These are phyloP conservation scores for Polyporus arcularius DNA, from an alignment of 768 basidiomycete species.

Conservation along the genomic window DNA sequence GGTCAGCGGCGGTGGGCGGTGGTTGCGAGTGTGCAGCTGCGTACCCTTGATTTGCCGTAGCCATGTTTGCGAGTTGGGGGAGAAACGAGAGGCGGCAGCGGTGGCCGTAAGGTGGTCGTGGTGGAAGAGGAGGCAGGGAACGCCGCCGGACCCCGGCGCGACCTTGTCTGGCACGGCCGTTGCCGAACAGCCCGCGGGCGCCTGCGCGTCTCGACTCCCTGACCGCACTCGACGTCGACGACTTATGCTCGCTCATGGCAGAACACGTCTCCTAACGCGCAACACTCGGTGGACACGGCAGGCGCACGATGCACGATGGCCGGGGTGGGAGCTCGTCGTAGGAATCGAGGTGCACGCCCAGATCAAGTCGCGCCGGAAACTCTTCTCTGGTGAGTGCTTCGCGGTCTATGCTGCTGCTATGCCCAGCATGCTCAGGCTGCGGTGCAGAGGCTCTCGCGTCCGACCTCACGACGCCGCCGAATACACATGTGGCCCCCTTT, in stretches of 20 bases:
- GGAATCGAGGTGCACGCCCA: conserved; percentile 97
- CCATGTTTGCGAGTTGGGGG: conserved; percentile 3
- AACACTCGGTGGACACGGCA: conserved; percentile 1
- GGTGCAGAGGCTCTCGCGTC: conserved; percentile 42
- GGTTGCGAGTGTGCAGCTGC: neutral
- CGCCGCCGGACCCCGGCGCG: conserved; percentile 13
- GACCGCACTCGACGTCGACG: conserved; percentile 1
- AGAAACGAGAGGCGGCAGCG: neutral
- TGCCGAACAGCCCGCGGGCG: conserved; percentile 9
- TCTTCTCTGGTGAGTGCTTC: conserved; percentile 71
- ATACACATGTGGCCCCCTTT: conserved; percentile 71
- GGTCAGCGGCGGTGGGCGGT: neutral
- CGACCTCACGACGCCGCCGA: conserved; percentile 55
- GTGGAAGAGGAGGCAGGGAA: conserved; percentile 15
- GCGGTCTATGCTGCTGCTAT: neutral
- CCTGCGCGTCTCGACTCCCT: neutral
- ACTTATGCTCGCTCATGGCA: conserved; percentile 21
- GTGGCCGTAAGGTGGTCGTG: neutral
- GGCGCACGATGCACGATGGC: conserved; percentile 52
- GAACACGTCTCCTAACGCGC: conserved; percentile 10
- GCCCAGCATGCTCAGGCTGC: neutral
- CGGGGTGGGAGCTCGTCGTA: conserved; percentile 86
- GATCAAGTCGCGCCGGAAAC: conserved; percentile 81
- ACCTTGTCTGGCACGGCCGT: conserved; percentile 9
- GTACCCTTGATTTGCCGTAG: conserved; percentile 18